A percentile compares a stretch with the other conserved stretches of the same genome.
phyloP scores from a whole-genome alignment of 305 asterid species.

The Solanum hybrid region DNA sequence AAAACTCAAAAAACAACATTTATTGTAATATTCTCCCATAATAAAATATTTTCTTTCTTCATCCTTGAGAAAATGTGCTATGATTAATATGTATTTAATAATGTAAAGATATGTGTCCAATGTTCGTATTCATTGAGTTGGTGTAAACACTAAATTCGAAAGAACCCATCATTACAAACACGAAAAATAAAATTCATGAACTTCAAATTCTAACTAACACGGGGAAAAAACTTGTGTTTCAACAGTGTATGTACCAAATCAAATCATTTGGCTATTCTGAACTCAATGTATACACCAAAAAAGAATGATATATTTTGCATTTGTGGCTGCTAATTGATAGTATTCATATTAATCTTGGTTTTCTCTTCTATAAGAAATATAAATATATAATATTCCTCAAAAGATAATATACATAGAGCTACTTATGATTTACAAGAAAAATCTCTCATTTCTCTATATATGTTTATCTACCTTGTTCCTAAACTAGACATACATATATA shows the following conservation, averaged over 20 bases:
- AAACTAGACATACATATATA: constrained; percentile 13
- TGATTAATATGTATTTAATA: background rate
- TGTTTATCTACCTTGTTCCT: constrained; percentile 14
- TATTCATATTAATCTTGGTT: background rate
- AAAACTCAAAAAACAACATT: background rate
- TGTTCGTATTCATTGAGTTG: background rate
- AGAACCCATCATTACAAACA: background rate
- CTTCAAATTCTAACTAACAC: too few relatives aligned
- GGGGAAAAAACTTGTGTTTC: background rate
- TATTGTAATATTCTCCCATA: background rate
- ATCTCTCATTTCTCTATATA: background rate
- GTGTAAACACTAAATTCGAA: background rate
- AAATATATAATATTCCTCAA: background rate
- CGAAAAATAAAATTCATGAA: too few relatives aligned
- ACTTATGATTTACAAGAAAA: background rate
- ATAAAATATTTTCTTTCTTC: background rate
- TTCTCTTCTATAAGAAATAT: background rate
- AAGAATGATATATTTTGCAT: background rate
- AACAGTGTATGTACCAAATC: background rate
- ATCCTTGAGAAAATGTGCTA: background rate
- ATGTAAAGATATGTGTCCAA: background rate
- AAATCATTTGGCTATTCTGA: background rate
- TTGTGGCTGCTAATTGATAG: background rate
- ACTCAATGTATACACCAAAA: background rate
- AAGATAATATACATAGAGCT: background rate